Evolutionary conservation across 1,284 basidiomycete genomes (phyloP).

Genomic region (Xerocomus minutiporus): DNA sequence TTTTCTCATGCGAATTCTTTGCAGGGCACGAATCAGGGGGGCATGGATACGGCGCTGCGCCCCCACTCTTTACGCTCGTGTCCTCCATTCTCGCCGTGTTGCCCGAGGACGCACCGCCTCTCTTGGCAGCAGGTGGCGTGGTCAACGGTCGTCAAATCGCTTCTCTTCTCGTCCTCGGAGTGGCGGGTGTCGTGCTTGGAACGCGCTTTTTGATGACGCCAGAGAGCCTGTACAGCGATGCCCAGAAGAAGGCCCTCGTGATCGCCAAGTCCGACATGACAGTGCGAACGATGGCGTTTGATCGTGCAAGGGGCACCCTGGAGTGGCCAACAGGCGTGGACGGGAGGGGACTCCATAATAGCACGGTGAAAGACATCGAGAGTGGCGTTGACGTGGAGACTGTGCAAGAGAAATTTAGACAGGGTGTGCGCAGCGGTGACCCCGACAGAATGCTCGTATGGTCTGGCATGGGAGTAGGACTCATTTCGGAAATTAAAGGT

Average conservation of each 20-base stretch:
- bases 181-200: constrained; percentile 61
- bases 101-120: constrained; percentile 41
- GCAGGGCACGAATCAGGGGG: constrained; percentile 73
- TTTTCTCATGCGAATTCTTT: background rate
- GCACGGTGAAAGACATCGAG: constrained; percentile 56
- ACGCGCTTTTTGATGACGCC: constrained; percentile 69
- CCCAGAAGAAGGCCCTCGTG: constrained; percentile 54
- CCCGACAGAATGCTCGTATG: constrained; percentile 55
- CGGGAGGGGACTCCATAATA: constrained; percentile 44
- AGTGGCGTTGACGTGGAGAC: constrained; percentile 43
- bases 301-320: constrained; percentile 52
- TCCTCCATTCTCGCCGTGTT: constrained; percentile 49
- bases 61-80: constrained; percentile 56
- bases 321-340: constrained; percentile 69
- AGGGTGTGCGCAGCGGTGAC: constrained; percentile 44
- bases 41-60: constrained; percentile 55
- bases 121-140: constrained; percentile 56
- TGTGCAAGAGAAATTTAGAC: constrained; percentile 42
- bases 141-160: constrained; percentile 60
- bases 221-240: constrained; percentile 56
- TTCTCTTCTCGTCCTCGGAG: constrained; percentile 59
- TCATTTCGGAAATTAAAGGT: constrained; percentile 49
- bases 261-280: constrained; percentile 47
- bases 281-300: constrained; percentile 64
- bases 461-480: constrained; percentile 65